Percentiles rank a stretch among this genome's conserved stretches.
Conservation (phyloP, 2,329 filamentous ascomycete genomes). For the Geoglossum cookeanum region DNA sequence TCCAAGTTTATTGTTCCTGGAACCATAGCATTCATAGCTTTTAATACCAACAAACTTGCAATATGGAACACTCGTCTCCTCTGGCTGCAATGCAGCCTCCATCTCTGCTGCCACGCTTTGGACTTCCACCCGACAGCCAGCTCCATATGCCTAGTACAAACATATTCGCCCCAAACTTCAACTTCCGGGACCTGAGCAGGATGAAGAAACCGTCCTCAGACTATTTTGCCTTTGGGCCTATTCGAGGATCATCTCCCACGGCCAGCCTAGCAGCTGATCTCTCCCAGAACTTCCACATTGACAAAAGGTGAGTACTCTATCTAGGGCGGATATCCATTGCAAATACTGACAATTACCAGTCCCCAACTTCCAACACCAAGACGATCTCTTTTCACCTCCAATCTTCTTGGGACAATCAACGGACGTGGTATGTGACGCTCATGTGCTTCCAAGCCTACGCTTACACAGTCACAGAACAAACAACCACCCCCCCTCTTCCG, state of each 20-base stretch:
- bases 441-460: not conserved
- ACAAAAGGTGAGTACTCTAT: slow-evolving; percentile 54
- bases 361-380: slow-evolving; percentile 69
- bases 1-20: not conserved
- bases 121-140: not conserved
- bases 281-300: slow-evolving; percentile 92
- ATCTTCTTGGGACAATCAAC: slow-evolving; percentile 40
- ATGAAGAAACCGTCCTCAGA: slow-evolving; percentile 46
- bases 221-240: slow-evolving; percentile 64
- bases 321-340: not conserved
- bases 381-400: slow-evolving; percentile 63
- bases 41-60: not conserved
- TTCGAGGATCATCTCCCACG: slow-evolving; percentile 75
- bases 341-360: slow-evolving; percentile 27
- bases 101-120: slow-evolving; percentile 30
- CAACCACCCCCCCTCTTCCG: slow-evolving; percentile 68
- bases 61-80: slow-evolving; percentile 86
- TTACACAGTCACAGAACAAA: slow-evolving; percentile 36
- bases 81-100: slow-evolving; percentile 78
- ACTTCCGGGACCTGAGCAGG: slow-evolving; percentile 57
- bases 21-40: not conserved
- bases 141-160: slow-evolving; percentile 17
- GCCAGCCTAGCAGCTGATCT: slow-evolving; percentile 82
- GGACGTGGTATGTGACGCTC: slow-evolving; percentile 35
- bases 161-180: slow-evolving; percentile 45